Conservation (phyloP, 768 basidiomycete species). For the Tremella mesenterica region DNA sequence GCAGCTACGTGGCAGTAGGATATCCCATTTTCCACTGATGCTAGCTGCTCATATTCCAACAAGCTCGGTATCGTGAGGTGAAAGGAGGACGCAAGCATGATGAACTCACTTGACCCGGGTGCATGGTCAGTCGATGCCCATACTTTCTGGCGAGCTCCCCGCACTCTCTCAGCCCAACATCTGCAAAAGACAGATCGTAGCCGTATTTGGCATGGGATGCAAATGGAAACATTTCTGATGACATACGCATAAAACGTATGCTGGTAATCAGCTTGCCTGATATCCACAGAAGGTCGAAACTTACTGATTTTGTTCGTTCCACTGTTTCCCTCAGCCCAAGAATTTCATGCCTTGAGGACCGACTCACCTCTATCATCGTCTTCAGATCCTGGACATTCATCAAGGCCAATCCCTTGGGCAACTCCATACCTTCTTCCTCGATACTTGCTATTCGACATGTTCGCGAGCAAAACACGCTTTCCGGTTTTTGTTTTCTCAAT, state of each 20-base stretch:
- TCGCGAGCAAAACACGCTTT: slow-evolving; percentile 59
- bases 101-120: slow-evolving; percentile 71
- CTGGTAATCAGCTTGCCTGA: slow-evolving; percentile 34
- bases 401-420: slow-evolving; percentile 68
- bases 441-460: slow-evolving; percentile 63
- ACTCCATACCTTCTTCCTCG: slow-evolving; percentile 68
- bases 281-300: slow-evolving; percentile 11
- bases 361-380: slow-evolving; percentile 55
- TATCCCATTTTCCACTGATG: not conserved
- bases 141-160: slow-evolving; percentile 62
- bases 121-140: slow-evolving; percentile 71
- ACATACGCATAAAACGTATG: slow-evolving; percentile 79
- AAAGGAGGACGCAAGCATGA: not conserved
- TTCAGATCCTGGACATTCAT: slow-evolving; percentile 66
- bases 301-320: slow-evolving; percentile 77
- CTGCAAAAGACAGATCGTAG: slow-evolving; percentile 70
- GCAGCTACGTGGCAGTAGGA: too few relatives aligned
- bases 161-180: slow-evolving; percentile 53
- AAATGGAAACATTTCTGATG: slow-evolving; percentile 88
- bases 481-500: slow-evolving; percentile 61
- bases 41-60: not conserved
- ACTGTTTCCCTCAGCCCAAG: slow-evolving; percentile 44
- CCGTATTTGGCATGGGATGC: slow-evolving; percentile 67
- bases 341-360: not conserved
- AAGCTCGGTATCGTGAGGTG: too few relatives aligned